Base-by-base conservation (phyloP, 139 green algal genomes). In the Haematococcus lacustris region DNA sequence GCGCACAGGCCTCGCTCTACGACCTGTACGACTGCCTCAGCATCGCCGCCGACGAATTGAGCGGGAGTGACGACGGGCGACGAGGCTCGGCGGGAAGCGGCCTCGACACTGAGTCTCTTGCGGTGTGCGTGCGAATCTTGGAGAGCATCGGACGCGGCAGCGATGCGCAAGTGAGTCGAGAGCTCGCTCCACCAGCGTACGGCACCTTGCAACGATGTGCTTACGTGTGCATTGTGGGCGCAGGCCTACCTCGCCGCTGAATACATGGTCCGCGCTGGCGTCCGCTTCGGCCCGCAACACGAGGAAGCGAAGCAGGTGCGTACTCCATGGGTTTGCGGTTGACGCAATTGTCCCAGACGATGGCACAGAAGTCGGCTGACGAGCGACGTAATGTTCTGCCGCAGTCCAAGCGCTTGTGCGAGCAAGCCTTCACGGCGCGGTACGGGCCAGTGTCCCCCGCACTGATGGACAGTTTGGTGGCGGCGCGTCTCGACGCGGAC, bases 11-110 rank as follows among this genome's bases (percentile, higher is more conserved):
- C 0, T 76, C 35, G 2, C 73, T 80, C 40, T 85, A 85, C 50
- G 80, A 85, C 66, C 9, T 85, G 69, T 85, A 85, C 59, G 80
- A 85, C 67, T 51, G 82, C 28, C 53, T 82, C 21, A 80, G 72
- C 59, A 69, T 85, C 0, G 75, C 59, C 65, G 75, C 73, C 2
- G 80, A 85, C 37, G 75, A 85, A 62, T 37, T 79, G 51, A 66
- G 57, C 30, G 47, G 51, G 34, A 17, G 17, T 2, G 61, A 23
- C 61, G 33, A 28, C 21, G 61, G 35, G 4, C 32, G 35, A 26
- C 32, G 28, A 13, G 61, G 35, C 9, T 30, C 28, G 3, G 62
- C 30, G 13, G 62, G 43, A 17, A 35, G 38, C 34, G n/a, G 71
- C 25, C 50, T 80, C 25, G 75, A 80, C 25, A 80, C 75, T 13